Base-by-base conservation (phyloP, 768 basidiomycete species). In the Lentinula lateritia region DNA sequence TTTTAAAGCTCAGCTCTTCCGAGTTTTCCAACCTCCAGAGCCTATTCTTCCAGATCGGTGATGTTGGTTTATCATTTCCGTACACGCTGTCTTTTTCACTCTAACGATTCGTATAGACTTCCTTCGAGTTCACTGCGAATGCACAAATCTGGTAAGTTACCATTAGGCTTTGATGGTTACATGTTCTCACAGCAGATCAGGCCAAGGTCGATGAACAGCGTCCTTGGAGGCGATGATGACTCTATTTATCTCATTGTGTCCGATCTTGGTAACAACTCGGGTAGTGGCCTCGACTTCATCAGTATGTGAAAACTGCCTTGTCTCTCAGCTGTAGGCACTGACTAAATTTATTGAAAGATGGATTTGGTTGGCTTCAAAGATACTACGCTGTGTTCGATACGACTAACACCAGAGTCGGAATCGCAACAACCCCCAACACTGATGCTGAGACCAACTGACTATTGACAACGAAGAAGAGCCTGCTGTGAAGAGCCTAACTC, bases 211-310 rank as follows among this genome's bases (percentile, higher is more conserved):
- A 74, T 84, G 63, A 89, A 90, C 73, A 70, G 74, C 15, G 71
- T 73, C 38, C 78, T 90, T 13, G 86, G 86, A 60, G 89, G 89
- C 50, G 69, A 73, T 32, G 64, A 72, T 4, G 66, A 69, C 66
- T 70, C 71, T 59, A 87, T 88, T 64, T 88, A 87, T 65, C 75
- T 86, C 63, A 76, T 87, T 66, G 73, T 78, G n/a, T 76, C 75
- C 18, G 83, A 86, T 66, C 67, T 87, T 43, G 84, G 85, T 38
- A 69, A 67, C 58, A 63, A 65, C 56, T 81, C 76, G 58, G 86
- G 86, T 1, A 71, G 76, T 42, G 86, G 87, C 52, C 77, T 89
- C 15, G 85, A 88, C 72, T 88, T 88, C 68, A 83, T 88, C 71
- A 80, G 82, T 85, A 64, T 16, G 57, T 53, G 28, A 36, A 41